Evolutionary conservation across 306 rosid species (phyloP).

Genomic region (Prunus mongolica): DNA sequence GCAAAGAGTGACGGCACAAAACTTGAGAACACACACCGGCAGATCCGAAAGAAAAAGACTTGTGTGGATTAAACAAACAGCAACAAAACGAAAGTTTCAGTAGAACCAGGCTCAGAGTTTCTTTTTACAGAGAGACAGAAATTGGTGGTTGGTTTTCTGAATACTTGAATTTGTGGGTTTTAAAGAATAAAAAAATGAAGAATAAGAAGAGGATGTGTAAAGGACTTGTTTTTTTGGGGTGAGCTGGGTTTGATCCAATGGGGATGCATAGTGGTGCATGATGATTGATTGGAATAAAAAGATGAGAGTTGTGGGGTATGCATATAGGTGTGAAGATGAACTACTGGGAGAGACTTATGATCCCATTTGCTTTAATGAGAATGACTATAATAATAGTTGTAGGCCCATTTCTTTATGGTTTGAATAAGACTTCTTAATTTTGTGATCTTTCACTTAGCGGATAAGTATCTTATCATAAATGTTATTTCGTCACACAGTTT

Average conservation of each 20-base stretch:
- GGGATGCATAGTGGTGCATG: background rate
- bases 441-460: background rate
- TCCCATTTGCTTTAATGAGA: background rate
- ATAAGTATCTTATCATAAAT: background rate
- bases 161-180: background rate
- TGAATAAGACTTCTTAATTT: background rate
- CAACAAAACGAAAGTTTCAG: background rate
- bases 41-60: constrained; percentile 8
- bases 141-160: background rate
- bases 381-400: background rate
- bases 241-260: background rate
- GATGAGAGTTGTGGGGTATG: background rate
- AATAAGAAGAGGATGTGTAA: background rate
- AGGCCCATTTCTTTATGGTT: background rate
- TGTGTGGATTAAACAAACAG: background rate
- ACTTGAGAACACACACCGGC: background rate
- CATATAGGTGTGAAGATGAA: background rate
- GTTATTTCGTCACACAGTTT: rapidly evolving
- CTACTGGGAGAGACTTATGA: background rate
- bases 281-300: background rate
- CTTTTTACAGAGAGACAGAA: too few species aligned
- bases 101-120: background rate
- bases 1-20: background rate
- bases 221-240: background rate
- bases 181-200: background rate